Evolutionary conservation across 2,329 filamentous ascomycete species (phyloP).

Genomic region (Cephalotrichum gorgonifer): DNA sequence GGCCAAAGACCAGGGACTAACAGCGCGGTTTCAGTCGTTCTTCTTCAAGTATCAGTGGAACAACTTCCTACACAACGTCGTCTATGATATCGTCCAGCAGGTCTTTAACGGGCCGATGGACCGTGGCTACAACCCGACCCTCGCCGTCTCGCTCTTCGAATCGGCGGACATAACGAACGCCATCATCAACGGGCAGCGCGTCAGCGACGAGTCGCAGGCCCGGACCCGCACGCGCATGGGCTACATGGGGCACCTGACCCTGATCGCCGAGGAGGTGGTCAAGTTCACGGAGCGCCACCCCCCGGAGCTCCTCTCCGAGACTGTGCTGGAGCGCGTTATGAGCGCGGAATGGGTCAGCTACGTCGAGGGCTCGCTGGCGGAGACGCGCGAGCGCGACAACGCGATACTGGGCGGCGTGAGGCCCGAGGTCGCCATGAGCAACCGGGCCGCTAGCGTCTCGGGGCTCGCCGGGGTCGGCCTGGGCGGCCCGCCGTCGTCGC

Average conservation of each 20-base stretch:
- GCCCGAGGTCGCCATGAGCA: slow-evolving; percentile 78
- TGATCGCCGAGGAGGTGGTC: slow-evolving; percentile 96
- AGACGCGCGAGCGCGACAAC: slow-evolving; percentile 92
- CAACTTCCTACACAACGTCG: slow-evolving; percentile 97
- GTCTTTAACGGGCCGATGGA: slow-evolving; percentile 99
- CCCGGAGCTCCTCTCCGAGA: slow-evolving; percentile 73
- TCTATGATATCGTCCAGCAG: slow-evolving; percentile 97
- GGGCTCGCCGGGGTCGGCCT: slow-evolving; percentile 39
- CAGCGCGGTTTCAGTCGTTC: slow-evolving; percentile 55
- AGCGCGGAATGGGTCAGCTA: slow-evolving; percentile 88
- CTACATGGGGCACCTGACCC: slow-evolving; percentile 95
- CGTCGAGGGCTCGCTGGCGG: slow-evolving; percentile 83
- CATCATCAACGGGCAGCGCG: slow-evolving; percentile 82
- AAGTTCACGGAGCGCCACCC: slow-evolving; percentile 95
- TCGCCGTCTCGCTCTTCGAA: slow-evolving; percentile 90
- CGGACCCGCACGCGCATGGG: slow-evolving; percentile 84
- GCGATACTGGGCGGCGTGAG: slow-evolving; percentile 94
- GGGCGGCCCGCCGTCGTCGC: slow-evolving; percentile 26
- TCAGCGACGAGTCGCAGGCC: slow-evolving; percentile 76
- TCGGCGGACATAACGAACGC: slow-evolving; percentile 80
- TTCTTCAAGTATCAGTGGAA: slow-evolving; percentile 99
- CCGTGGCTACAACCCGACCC: slow-evolving; percentile 77
- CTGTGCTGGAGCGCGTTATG: slow-evolving; percentile 80
- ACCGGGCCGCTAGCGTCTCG: slow-evolving; percentile 47
- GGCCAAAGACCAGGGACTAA: not conserved